These are phyloP conservation scores for Saturnispora ahearnii DNA, from an alignment of 805 yeast species.

Conservation along the genomic window DNA sequence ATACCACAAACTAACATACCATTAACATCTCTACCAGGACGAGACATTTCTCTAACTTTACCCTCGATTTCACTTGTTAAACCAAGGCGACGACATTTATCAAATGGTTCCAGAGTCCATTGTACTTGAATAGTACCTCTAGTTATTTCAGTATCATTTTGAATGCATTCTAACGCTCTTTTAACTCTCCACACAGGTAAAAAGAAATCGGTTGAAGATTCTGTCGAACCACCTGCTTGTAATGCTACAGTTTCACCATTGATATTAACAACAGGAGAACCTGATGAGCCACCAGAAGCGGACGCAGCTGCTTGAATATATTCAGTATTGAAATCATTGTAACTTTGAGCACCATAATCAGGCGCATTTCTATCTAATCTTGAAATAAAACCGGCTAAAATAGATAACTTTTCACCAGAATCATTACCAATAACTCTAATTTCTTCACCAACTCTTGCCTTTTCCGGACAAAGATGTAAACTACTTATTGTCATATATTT, in stretches of 20 bases:
- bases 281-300: conserved; percentile 93
- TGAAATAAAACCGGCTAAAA: conserved; percentile 76
- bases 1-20: conserved; percentile 81
- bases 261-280: conserved; percentile 90
- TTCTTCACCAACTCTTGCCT: conserved; percentile 86
- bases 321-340: conserved; percentile 89
- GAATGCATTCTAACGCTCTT: conserved; percentile 73
- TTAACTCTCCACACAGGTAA: conserved; percentile 76
- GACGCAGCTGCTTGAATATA: conserved; percentile 94
- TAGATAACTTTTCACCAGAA: conserved; percentile 89
- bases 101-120: conserved; percentile 80
- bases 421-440: conserved; percentile 94
- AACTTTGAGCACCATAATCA: conserved; percentile 79
- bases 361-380: conserved; percentile 92
- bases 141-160: conserved; percentile 47
- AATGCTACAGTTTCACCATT: conserved; percentile 84
- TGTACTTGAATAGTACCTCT: conserved; percentile 91
- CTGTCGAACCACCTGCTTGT: conserved; percentile 90
- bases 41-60: conserved; percentile 41
- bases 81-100: conserved; percentile 84
- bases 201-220: conserved; percentile 89
- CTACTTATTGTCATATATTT: conserved; percentile 67
- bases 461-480: conserved; percentile 64
- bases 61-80: conserved; percentile 66
- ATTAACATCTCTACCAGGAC: conserved; percentile 56